Evolutionary conservation across 441 rosid genomes (phyloP), one percentile per base, ranked within the genome.

Genomic region (Macaranga tanarius): DNA sequence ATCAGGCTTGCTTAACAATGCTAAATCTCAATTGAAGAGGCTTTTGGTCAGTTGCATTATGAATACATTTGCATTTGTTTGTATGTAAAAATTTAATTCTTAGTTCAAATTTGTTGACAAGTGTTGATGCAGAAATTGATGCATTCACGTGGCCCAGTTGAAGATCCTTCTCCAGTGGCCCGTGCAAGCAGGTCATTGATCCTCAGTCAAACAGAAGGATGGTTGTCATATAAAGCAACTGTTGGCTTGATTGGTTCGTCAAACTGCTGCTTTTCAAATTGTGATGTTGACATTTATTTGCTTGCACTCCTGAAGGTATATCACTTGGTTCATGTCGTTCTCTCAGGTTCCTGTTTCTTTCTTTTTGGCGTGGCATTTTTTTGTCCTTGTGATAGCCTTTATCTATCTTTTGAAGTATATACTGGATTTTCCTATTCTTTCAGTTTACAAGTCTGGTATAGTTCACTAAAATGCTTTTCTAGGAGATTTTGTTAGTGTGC

Each of bases 101-200:
- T 69, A 75, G 64, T 69, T 78, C 75, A 57, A 71, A 56, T 64
- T 45, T 80, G 75, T 80, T 86, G 80, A 65, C 80, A 78, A 80
- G 82, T 72, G 59, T 74, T 77, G 65, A 77, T 86, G 90, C 93
- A 95, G 99, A 90, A 88, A 86, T 81, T 91, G 86, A 72, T 93
- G 79, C 81, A 83, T 73, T 88, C 87, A 57, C 79, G 76, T 82
- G 95, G 93, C 73, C 87, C 89, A 72, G 86, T 91, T 73, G 95
- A 91, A 84, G 98, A 95, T 89, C 97, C 97, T 73, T 95, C 97
- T 80, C 86, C 82, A 61, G 93, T 87, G 72, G 92, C 90, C 71
- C 71, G 73, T 72, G 92, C 95, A 70, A 88, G 88, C 71, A 88
- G 80, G 80, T 84, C 84, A 65, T 83, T 92, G 83, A 77, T 86